Evolutionary conservation across 345 rosid genomes (phyloP).

Genomic region (Melastoma malabathricum): DNA sequence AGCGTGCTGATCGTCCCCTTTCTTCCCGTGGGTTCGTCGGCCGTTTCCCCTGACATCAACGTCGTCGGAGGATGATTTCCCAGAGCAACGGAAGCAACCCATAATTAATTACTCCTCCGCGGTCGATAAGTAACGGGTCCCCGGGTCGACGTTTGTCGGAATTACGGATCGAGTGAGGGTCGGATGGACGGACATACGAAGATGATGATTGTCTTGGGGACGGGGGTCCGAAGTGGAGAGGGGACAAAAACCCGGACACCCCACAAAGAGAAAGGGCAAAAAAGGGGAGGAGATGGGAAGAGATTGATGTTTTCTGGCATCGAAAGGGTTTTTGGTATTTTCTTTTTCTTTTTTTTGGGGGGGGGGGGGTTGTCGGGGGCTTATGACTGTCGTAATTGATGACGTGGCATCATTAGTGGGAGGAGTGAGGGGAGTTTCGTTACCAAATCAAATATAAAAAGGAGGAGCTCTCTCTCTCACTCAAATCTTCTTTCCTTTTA

Average conservation of each 20-base stretch:
- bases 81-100: constrained; percentile 55
- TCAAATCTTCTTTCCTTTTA: too few species aligned
- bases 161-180: background rate
- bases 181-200: too few species aligned
- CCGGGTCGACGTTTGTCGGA: constrained; percentile 1
- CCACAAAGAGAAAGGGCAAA: background rate
- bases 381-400: too few species aligned
- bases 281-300: background rate
- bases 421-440: too few species aligned
- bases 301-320: background rate
- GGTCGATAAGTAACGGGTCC: background rate
- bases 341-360: background rate
- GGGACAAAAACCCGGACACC: too few species aligned
- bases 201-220: too few species aligned
- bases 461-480: too few species aligned
- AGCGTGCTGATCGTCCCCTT: constrained; percentile 20
- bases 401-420: too few species aligned
- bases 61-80: constrained; percentile 27
- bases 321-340: background rate
- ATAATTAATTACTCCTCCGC: constrained; percentile 13
- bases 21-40: constrained; percentile 5
- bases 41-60: constrained; percentile 5
- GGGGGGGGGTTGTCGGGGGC: too few species aligned
- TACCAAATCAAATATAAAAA: too few species aligned
- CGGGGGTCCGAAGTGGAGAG: too few species aligned